Evolutionary conservation across 2,329 filamentous ascomycete species (phyloP).

Genomic region (Coniochaeta sp.): DNA sequence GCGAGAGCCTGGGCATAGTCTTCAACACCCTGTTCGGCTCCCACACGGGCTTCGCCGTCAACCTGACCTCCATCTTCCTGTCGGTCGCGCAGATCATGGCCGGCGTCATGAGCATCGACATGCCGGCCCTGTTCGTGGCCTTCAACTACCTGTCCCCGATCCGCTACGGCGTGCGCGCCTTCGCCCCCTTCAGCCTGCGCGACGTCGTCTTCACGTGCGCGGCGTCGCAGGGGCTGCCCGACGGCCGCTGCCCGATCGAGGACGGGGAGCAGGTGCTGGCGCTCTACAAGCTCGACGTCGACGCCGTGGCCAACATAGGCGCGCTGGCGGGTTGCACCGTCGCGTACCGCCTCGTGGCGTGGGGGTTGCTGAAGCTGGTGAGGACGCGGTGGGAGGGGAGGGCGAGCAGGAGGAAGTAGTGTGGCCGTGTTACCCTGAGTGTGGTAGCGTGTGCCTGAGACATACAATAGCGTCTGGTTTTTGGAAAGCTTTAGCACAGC

Average conservation of each 20-base stretch:
- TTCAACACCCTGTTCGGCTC: conserved; percentile 64
- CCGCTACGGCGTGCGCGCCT: conserved; percentile 60
- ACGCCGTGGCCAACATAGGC: conserved; percentile 54
- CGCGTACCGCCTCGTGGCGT: conserved; percentile 58
- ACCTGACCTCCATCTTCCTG: conserved; percentile 62
- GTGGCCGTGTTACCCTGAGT: not conserved
- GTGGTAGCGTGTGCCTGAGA: not conserved
- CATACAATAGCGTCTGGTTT: not conserved
- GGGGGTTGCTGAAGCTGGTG: conserved; percentile 45
- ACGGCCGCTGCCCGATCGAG: conserved; percentile 57
- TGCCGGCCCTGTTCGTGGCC: conserved; percentile 57
- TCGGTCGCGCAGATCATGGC: conserved; percentile 65
- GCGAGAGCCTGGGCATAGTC: conserved; percentile 70
- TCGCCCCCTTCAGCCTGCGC: conserved; percentile 58
- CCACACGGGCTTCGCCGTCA: conserved; percentile 71
- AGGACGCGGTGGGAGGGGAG: conserved; percentile 43
- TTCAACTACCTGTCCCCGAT: conserved; percentile 68
- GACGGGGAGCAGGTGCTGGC: conserved; percentile 60
- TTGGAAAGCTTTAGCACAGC: not conserved
- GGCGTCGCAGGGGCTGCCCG: conserved; percentile 47
- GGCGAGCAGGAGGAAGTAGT: not conserved
- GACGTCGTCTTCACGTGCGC: conserved; percentile 58
- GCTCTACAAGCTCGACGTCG: conserved; percentile 58
- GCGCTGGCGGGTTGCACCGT: conserved; percentile 57
- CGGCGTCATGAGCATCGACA: conserved; percentile 62